Conservation (phyloP, 441 rosid species). For the Populus trichocarpa region DNA sequence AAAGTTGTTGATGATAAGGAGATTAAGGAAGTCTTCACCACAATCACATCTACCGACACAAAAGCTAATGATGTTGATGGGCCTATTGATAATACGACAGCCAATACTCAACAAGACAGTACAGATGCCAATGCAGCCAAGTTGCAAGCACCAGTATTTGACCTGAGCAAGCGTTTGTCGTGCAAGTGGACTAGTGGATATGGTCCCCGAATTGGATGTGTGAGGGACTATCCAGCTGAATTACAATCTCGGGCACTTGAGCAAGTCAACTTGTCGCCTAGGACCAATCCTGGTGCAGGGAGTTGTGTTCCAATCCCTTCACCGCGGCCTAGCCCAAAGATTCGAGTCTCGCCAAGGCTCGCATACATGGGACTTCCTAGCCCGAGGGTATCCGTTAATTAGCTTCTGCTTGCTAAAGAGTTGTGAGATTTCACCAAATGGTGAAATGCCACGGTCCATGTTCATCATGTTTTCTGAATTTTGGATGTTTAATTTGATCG, state of each 20-base stretch:
- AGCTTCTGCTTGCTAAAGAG: not conserved
- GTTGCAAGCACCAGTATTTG: constrained; percentile 31
- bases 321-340: constrained; percentile 71
- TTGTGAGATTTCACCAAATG: not conserved
- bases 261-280: constrained; percentile 66
- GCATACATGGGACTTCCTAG: constrained; percentile 78
- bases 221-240: constrained; percentile 72
- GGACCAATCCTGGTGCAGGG: constrained; percentile 28
- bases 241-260: constrained; percentile 66
- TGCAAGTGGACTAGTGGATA: constrained; percentile 80
- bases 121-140: not conserved
- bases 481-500: not conserved
- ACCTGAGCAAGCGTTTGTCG: constrained; percentile 47
- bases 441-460: not conserved
- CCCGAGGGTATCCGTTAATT: constrained; percentile 31
- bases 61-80: constrained; percentile 18
- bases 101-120: not conserved
- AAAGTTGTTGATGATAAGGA: constrained; percentile 22
- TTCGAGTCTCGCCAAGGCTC: constrained; percentile 62
- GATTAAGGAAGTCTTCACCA: not conserved
- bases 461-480: not conserved
- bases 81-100: constrained; percentile 11
- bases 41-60: not conserved
- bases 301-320: constrained; percentile 60
- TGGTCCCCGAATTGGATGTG: constrained; percentile 82